phyloP scores from a whole-genome alignment of 306 rosid genomes.

The Hippophae tibetana region DNA sequence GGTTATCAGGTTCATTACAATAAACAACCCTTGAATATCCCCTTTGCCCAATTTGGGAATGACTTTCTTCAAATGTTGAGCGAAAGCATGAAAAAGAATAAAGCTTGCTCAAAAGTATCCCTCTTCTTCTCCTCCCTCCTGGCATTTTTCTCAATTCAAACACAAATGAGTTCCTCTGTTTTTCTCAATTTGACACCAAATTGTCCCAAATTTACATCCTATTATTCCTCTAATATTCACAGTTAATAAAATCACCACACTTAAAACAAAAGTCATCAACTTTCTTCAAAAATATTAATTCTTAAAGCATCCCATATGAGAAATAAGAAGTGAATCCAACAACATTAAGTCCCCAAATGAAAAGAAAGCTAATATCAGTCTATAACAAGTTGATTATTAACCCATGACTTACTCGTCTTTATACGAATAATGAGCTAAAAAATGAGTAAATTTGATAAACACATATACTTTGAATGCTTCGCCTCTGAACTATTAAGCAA shows the following conservation, averaged over 20 bases:
- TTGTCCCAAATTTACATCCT: conserved; percentile 7
- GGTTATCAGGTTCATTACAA: conserved; percentile 53
- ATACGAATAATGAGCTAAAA: conserved; percentile 1
- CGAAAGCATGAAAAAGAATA: conserved; percentile 54
- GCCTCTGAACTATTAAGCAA: conserved; percentile 5
- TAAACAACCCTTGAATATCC: conserved; percentile 65
- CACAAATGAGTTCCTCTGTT: conserved; percentile 11
- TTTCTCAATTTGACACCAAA: conserved; percentile 11
- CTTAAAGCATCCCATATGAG: not conserved
- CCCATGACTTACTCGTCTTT: not conserved
- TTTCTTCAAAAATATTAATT: conserved; percentile 21
- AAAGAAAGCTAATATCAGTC: not conserved
- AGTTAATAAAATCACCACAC: conserved; percentile 18
- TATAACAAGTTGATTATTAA: not conserved
- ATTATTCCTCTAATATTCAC: conserved; percentile 18
- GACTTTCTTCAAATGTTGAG: conserved; percentile 28
- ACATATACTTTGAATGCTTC: conserved; percentile 18
- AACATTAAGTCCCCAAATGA: not conserved
- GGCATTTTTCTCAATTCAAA: conserved; percentile 34
- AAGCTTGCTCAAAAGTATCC: conserved; percentile 58
- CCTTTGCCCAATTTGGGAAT: conserved; percentile 58
- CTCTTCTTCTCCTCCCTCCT: conserved; percentile 26
- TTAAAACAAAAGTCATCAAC: conserved; percentile 13
- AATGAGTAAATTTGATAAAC: conserved; percentile 14
- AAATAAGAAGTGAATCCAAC: not conserved